phyloP scores from a whole-genome alignment of 768 basidiomycete species.

The Termitomyces sp. region DNA sequence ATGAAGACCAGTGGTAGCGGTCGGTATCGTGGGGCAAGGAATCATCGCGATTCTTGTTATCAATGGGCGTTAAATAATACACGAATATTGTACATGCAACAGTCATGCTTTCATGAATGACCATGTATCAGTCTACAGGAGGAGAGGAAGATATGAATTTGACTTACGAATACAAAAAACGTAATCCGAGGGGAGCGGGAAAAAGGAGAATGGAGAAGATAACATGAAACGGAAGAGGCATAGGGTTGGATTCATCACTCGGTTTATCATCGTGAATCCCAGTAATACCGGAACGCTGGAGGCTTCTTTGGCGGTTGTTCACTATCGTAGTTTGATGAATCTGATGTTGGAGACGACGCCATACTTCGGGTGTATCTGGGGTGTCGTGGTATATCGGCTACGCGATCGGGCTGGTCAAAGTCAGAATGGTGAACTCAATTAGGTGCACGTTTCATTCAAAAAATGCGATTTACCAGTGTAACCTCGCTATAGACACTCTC shows the following conservation, averaged over 20 bases:
- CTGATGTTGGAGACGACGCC: constrained; percentile 11
- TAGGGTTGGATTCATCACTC: background rate
- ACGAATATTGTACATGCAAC: background rate
- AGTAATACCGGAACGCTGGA: constrained; percentile 22
- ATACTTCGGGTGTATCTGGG: constrained; percentile 6
- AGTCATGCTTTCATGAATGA: background rate
- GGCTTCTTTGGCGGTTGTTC: constrained; percentile 19
- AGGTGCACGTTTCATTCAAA: background rate
- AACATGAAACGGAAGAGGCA: background rate
- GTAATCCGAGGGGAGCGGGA: background rate
- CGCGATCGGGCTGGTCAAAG: constrained; percentile 7
- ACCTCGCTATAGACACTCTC: background rate
- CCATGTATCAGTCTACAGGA: background rate
- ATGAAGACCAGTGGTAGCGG: background rate
- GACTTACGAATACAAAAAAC: background rate
- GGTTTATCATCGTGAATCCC: constrained; percentile 17
- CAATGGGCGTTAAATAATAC: background rate
- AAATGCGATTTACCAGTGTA: constrained; percentile 3
- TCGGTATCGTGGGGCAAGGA: background rate
- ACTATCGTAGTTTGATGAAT: constrained; percentile 18
- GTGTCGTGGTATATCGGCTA: constrained; percentile 7
- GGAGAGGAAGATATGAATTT: background rate
- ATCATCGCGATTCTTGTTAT: background rate
- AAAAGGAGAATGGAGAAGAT: background rate
- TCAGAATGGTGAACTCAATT: background rate